These are phyloP conservation scores for Ilyonectria sp. DNA, from an alignment of 2,329 filamentous ascomycete genomes.

Conservation along the genomic window DNA sequence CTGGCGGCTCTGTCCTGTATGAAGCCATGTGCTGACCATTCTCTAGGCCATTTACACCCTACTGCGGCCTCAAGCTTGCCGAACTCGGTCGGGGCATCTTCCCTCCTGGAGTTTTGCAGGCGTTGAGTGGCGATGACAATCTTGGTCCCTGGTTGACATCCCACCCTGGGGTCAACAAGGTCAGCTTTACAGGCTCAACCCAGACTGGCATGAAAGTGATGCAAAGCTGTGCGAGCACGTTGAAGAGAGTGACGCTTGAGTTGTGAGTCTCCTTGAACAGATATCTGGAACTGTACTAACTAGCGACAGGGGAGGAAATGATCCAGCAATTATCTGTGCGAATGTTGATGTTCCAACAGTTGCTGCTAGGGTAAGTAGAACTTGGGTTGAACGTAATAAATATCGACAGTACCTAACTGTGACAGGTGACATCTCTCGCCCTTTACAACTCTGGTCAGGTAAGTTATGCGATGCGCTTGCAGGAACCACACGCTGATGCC, in stretches of 20 bases:
- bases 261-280: conserved; percentile 49
- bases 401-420: background rate
- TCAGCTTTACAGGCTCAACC: conserved; percentile 75
- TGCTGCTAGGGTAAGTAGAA: conserved; percentile 55
- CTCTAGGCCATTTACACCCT: conserved; percentile 66
- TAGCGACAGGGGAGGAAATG: conserved; percentile 24
- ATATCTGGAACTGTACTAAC: background rate
- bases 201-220: conserved; percentile 73
- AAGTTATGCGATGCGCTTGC: conserved; percentile 38
- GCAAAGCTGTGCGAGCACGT: conserved; percentile 65
- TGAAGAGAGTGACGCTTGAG: conserved; percentile 74
- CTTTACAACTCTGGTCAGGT: conserved; percentile 29
- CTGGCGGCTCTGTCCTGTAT: background rate
- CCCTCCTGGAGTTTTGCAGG: conserved; percentile 73
- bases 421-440: conserved; percentile 14
- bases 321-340: conserved; percentile 40
- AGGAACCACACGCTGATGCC: conserved; percentile 58
- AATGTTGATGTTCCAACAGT: conserved; percentile 65
- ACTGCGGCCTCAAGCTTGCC: conserved; percentile 69
- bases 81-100: conserved; percentile 70
- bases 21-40: background rate
- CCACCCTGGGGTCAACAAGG: conserved; percentile 73
- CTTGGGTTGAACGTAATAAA: conserved; percentile 43
- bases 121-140: conserved; percentile 71
- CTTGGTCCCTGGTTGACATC: conserved; percentile 71